Evolutionary conservation across 192 early-diverging fungal species (phyloP).

Genomic region (Coemansia sp.): DNA sequence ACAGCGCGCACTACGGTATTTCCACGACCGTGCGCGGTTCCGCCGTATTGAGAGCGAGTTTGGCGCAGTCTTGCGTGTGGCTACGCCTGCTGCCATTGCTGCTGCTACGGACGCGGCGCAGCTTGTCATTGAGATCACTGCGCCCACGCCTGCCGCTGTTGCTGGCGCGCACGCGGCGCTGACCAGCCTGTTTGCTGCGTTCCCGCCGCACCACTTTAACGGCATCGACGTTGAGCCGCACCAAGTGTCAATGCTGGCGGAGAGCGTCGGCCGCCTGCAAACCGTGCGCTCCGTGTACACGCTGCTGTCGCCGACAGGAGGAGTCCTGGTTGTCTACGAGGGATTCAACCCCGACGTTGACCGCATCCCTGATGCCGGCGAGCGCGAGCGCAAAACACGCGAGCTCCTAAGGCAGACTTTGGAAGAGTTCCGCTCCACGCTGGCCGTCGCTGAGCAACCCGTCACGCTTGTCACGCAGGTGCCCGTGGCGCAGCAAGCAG

Average conservation of each 20-base stretch:
- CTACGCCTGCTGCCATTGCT: constrained; percentile 45
- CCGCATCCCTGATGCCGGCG: constrained; percentile 48
- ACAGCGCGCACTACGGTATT: constrained; percentile 71
- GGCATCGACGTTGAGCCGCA: constrained; percentile 77
- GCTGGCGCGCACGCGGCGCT: constrained; percentile 68
- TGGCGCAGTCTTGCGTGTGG: constrained; percentile 63
- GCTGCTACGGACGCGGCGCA: constrained; percentile 49
- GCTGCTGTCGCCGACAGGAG: constrained; percentile 70
- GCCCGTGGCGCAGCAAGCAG: constrained; percentile 75
- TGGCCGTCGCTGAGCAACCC: constrained; percentile 67
- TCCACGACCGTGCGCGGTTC: constrained; percentile 72
- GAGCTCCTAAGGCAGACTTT: constrained; percentile 57
- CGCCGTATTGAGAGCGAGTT: constrained; percentile 78
- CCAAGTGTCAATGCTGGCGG: constrained; percentile 70
- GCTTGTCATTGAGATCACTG: constrained; percentile 77
- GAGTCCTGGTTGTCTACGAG: constrained; percentile 81
- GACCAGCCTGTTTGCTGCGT: constrained; percentile 58
- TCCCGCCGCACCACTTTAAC: constrained; percentile 63
- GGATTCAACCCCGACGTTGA: constrained; percentile 59
- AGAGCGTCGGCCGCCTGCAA: constrained; percentile 70
- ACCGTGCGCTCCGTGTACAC: constrained; percentile 70
- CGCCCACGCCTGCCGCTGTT: constrained; percentile 63
- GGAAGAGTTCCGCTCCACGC: constrained; percentile 70
- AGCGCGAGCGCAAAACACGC: constrained; percentile 61
- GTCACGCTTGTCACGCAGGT: constrained; percentile 62